These are phyloP conservation scores for Meyerozyma sp. DNA, from an alignment of 1,139 yeast species.

Conservation along the genomic window DNA sequence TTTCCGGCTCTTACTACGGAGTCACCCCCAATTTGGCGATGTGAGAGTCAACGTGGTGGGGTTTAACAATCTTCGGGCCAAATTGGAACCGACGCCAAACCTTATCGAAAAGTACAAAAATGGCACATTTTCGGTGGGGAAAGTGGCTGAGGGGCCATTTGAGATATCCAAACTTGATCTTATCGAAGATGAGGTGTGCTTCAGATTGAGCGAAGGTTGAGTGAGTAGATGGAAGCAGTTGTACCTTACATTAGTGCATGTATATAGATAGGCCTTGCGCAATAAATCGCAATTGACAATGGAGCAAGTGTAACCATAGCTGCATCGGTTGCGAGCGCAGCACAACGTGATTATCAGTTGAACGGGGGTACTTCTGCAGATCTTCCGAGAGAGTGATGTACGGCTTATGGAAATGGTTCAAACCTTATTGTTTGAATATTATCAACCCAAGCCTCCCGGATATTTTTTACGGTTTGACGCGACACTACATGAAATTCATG, in stretches of 20 bases:
- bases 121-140: slow-evolving; percentile 21
- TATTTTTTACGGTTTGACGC: no score
- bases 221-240: neutral
- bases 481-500: no score
- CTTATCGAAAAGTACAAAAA: slow-evolving; percentile 15
- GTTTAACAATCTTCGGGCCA: slow-evolving; percentile 20
- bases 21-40: slow-evolving; percentile 23
- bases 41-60: slow-evolving; percentile 23
- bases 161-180: slow-evolving; percentile 24
- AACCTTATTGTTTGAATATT: no score
- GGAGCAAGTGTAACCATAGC: no score
- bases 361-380: no score
- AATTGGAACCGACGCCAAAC: slow-evolving; percentile 17
- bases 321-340: no score
- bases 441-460: no score
- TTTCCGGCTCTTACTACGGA: slow-evolving; percentile 21
- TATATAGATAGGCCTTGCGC: neutral
- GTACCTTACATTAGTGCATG: no score
- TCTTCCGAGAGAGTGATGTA: no score
- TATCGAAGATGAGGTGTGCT: slow-evolving; percentile 27
- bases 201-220: neutral
- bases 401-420: no score
- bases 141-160: slow-evolving; percentile 14
- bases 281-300: no score
- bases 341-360: no score